Percentiles rank a stretch among this genome's conserved stretches.
Evolutionary conservation across 306 rosid species (phyloP).

Genomic region (Dalbergia cultrata): DNA sequence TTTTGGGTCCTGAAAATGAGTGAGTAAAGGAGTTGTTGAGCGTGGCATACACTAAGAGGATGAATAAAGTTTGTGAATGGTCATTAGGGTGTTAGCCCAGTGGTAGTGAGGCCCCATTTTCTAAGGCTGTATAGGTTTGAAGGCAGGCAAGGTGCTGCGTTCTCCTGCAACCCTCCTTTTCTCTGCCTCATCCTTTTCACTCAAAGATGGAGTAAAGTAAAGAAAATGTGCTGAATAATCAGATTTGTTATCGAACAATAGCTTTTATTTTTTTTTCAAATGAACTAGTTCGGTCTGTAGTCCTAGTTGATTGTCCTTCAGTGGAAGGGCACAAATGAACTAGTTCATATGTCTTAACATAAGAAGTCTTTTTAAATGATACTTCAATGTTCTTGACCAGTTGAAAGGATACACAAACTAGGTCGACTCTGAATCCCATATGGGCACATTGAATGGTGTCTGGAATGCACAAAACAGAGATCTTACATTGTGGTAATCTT

Average conservation of each 20-base stretch:
- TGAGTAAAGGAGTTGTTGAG: constrained; percentile 6
- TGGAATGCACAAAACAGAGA: neutral
- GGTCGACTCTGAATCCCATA: too few species aligned
- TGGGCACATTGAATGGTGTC: too few species aligned
- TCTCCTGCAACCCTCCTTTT: neutral
- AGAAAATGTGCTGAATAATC: neutral
- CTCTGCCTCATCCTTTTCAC: neutral
- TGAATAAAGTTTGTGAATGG: neutral
- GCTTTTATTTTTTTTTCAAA: too few species aligned
- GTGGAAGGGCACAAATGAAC: too few species aligned
- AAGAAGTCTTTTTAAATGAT: too few species aligned
- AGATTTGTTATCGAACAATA: too few species aligned
- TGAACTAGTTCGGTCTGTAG: neutral
- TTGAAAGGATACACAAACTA: too few species aligned
- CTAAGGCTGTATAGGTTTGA: neutral
- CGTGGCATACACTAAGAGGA: neutral
- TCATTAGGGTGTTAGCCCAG: neutral
- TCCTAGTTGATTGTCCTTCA: too few species aligned
- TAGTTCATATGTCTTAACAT: too few species aligned
- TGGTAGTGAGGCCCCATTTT: constrained; percentile 1
- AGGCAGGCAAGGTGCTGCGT: neutral
- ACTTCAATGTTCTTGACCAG: too few species aligned
- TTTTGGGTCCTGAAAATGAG: neutral
- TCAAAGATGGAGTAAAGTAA: constrained; percentile 10
- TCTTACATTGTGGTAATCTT: neutral